Evolutionary conservation across 1,139 yeast species (phyloP).

Genomic region (Pichia sp.): DNA sequence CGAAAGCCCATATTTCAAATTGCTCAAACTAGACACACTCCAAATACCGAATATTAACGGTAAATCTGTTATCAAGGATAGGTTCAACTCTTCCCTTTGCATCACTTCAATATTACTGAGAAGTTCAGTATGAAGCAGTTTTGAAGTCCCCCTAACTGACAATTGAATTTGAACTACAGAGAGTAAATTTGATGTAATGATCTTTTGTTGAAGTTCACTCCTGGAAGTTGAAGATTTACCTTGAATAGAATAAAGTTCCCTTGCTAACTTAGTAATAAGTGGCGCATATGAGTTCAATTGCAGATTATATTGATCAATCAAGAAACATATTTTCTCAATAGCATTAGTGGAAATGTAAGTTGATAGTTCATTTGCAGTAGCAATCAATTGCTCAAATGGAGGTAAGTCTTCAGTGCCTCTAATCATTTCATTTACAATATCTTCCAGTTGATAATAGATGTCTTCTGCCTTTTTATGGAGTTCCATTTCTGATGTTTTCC

Average conservation of each 20-base stretch:
- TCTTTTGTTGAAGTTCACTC: conserved; percentile 19
- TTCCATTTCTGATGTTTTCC: conserved; percentile 11
- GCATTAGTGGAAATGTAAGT: conserved; percentile 19
- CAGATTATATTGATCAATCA: conserved; percentile 22
- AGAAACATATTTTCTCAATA: conserved; percentile 17
- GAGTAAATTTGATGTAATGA: conserved; percentile 19
- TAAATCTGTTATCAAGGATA: conserved; percentile 57
- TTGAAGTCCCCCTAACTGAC: conserved; percentile 19
- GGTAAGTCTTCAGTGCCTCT: conserved; percentile 19
- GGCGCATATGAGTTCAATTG: conserved; percentile 27
- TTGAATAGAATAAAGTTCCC: conserved; percentile 26
- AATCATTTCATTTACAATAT: conserved; percentile 13
- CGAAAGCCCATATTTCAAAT: conserved; percentile 58
- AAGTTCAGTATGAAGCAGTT: conserved; percentile 20
- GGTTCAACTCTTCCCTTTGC: conserved; percentile 36
- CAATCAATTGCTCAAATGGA: conserved; percentile 23
- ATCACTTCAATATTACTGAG: conserved; percentile 35
- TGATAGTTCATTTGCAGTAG: conserved; percentile 20
- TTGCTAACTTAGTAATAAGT: conserved; percentile 23
- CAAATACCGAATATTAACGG: conserved; percentile 78
- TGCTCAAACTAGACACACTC: conserved; percentile 61
- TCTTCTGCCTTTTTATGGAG: conserved; percentile 14
- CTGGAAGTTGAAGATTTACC: conserved; percentile 14
- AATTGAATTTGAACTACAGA: conserved; percentile 23
- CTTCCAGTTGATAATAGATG: conserved; percentile 16